These are phyloP conservation scores for Nemania serpens DNA, from an alignment of 2,329 filamentous ascomycete genomes.

Conservation along the genomic window DNA sequence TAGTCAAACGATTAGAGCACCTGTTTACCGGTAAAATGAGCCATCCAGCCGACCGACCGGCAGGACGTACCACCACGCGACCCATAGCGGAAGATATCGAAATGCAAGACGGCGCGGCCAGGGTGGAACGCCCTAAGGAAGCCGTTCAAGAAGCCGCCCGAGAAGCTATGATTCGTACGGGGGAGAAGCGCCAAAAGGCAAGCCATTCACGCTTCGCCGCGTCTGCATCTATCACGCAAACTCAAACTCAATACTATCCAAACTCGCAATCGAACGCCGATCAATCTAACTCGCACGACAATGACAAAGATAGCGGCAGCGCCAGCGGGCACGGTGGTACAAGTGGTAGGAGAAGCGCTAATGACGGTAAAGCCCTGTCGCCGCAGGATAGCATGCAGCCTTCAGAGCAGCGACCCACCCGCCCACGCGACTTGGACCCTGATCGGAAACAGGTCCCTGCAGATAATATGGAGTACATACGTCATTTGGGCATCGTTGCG, in stretches of 20 bases:
- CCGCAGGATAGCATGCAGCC: constrained; percentile 45
- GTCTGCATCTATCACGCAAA: constrained; percentile 49
- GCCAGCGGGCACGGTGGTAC: constrained; percentile 14
- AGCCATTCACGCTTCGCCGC: constrained; percentile 49
- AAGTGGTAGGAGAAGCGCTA: constrained; percentile 26
- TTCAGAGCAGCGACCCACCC: constrained; percentile 76
- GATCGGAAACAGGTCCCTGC: constrained; percentile 74
- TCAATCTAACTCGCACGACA: constrained; percentile 50
- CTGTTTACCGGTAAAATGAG: constrained; percentile 75
- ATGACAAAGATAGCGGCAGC: constrained; percentile 34
- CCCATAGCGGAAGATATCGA: constrained; percentile 39
- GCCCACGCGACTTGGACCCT: constrained; percentile 77
- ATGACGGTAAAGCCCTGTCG: constrained; percentile 41
- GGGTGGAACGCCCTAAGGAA: neutral
- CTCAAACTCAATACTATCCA: constrained; percentile 49
- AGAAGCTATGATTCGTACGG: constrained; percentile 55
- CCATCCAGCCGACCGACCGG: constrained; percentile 43
- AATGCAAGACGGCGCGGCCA: constrained; percentile 31
- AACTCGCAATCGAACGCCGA: constrained; percentile 50
- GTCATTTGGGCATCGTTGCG: constrained; percentile 70
- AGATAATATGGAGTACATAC: constrained; percentile 81
- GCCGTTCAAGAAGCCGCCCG: constrained; percentile 44
- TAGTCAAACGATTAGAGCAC: constrained; percentile 77
- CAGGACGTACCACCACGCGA: constrained; percentile 36
- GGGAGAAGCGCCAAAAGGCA: constrained; percentile 44